Evolutionary conservation across 139 green algal species (phyloP).

Genomic region (Closterium sp.): DNA sequence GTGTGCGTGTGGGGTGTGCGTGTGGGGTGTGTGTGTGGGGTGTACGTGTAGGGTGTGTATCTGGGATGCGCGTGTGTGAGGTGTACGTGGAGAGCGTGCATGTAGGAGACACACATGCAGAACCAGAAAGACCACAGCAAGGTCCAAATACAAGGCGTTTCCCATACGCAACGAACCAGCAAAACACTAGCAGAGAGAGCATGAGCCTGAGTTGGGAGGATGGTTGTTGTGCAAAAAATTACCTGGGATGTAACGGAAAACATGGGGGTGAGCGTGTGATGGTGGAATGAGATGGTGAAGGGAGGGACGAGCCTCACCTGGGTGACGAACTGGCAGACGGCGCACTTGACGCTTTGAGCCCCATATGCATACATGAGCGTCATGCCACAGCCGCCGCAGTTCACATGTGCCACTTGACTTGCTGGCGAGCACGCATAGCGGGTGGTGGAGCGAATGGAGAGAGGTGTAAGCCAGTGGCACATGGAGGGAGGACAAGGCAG

Average conservation of each 20-base stretch:
- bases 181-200: too few relatives aligned
- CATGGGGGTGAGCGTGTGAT: background rate
- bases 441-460: background rate
- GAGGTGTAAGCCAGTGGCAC: background rate
- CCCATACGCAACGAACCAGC: too few relatives aligned
- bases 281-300: background rate
- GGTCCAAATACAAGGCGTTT: too few relatives aligned
- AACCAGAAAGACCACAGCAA: too few relatives aligned
- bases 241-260: background rate
- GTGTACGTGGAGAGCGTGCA: too few relatives aligned
- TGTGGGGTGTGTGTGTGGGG: too few relatives aligned
- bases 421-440: slow-evolving; percentile 11
- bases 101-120: too few relatives aligned
- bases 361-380: slow-evolving; percentile 87
- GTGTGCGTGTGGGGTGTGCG: too few relatives aligned
- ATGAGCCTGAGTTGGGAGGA: too few relatives aligned
- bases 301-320: slow-evolving; percentile 30
- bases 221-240: background rate
- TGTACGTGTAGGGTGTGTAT: too few relatives aligned
- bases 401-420: slow-evolving; percentile 78
- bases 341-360: slow-evolving; percentile 88
- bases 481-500: background rate
- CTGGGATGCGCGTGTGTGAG: too few relatives aligned
- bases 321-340: slow-evolving; percentile 86
- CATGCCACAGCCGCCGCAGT: slow-evolving; percentile 83